Evolutionary conservation across 2,329 filamentous ascomycete genomes (phyloP).

Genomic region (Arachnomyces sp.): DNA sequence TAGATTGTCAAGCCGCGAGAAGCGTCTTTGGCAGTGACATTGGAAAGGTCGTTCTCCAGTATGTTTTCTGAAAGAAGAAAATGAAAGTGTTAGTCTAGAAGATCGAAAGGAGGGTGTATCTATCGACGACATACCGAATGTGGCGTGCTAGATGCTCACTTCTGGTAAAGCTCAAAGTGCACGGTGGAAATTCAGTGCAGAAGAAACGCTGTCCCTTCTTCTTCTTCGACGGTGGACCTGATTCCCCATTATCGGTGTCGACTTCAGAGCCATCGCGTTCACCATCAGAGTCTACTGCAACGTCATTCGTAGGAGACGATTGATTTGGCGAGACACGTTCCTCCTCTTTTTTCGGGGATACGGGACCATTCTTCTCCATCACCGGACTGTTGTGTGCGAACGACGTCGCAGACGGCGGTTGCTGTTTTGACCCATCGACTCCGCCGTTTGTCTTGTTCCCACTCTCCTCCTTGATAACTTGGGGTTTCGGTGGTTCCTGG

Average conservation of each 20-base stretch:
- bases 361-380: neutral
- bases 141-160: constrained; percentile 94
- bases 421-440: neutral
- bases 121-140: constrained; percentile 59
- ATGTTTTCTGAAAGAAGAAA: constrained; percentile 83
- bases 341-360: neutral
- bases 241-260: constrained; percentile 54
- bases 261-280: constrained; percentile 60
- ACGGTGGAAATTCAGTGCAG: constrained; percentile 90
- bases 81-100: constrained; percentile 1
- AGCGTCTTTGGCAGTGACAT: constrained; percentile 87
- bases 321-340: neutral
- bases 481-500: neutral
- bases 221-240: constrained; percentile 73
- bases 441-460: constrained; percentile 1
- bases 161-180: constrained; percentile 86
- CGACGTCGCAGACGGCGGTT: neutral
- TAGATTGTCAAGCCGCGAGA: constrained; percentile 89
- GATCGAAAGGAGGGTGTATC: too few relatives aligned
- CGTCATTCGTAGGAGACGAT: constrained; percentile 44
- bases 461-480: constrained; percentile 1
- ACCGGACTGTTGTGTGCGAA: neutral
- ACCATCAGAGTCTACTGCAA: constrained; percentile 69
- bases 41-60: constrained; percentile 95
- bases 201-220: constrained; percentile 96